These are phyloP conservation scores for Venturia effusa DNA, from an alignment of 2,329 filamentous ascomycete species.

Conservation along the genomic window DNA sequence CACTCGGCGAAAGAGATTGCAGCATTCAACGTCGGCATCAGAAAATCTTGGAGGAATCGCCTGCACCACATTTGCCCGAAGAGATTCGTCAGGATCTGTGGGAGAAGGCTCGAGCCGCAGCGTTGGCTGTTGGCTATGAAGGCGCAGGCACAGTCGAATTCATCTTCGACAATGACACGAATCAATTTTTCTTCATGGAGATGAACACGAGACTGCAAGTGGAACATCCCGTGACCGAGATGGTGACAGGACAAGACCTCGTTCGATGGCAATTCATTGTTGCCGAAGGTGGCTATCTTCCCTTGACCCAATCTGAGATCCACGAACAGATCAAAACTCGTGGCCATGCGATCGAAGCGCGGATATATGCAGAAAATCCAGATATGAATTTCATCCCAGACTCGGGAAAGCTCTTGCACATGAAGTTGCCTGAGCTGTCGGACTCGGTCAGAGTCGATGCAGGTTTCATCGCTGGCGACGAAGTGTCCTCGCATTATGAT, in stretches of 20 bases:
- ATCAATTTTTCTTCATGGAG: slow-evolving; percentile 60
- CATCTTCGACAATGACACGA: slow-evolving; percentile 57
- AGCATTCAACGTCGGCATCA: slow-evolving; percentile 56
- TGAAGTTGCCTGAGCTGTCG: slow-evolving; percentile 58
- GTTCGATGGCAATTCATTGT: slow-evolving; percentile 95
- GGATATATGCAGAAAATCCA: slow-evolving; percentile 94
- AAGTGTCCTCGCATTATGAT: slow-evolving; percentile 89
- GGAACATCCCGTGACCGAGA: slow-evolving; percentile 87
- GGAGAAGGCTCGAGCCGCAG: slow-evolving; percentile 53
- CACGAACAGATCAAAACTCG: slow-evolving; percentile 58
- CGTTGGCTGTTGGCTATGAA: slow-evolving; percentile 53
- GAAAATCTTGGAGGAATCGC: slow-evolving; percentile 56
- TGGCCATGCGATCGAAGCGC: slow-evolving; percentile 86
- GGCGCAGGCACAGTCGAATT: slow-evolving; percentile 59
- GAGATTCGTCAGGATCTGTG: slow-evolving; percentile 51
- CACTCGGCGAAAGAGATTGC: slow-evolving; percentile 54
- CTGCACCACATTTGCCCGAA: slow-evolving; percentile 50
- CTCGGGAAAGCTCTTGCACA: slow-evolving; percentile 76
- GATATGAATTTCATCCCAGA: slow-evolving; percentile 88
- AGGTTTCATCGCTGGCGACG: slow-evolving; percentile 83
- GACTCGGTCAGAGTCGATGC: slow-evolving; percentile 82
- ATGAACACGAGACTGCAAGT: slow-evolving; percentile 82
- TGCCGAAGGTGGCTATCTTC: slow-evolving; percentile 58
- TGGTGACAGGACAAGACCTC: slow-evolving; percentile 65
- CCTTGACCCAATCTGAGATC: slow-evolving; percentile 54